Evolutionary conservation across 768 basidiomycete genomes (phyloP).

Genomic region (Suillus decipiens): DNA sequence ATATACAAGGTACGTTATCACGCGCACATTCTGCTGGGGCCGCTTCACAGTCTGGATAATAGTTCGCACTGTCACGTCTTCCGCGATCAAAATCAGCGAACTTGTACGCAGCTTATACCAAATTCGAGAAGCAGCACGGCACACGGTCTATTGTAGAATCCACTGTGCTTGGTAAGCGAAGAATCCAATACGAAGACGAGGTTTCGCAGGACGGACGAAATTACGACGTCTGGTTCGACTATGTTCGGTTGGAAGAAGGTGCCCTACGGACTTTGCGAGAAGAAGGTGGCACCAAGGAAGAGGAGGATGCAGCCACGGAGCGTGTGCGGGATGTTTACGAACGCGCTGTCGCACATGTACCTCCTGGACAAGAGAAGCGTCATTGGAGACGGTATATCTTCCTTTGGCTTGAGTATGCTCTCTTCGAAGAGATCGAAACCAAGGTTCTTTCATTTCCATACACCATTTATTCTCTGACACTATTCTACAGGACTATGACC

Average conservation of each 20-base stretch:
- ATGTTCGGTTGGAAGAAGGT: slow-evolving; percentile 89
- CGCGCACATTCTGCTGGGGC: neutral
- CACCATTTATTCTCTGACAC: slow-evolving; percentile 1
- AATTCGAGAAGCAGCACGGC: slow-evolving; percentile 98
- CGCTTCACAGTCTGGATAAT: slow-evolving; percentile 8
- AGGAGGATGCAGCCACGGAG: slow-evolving; percentile 58
- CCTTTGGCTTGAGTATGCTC: slow-evolving; percentile 92
- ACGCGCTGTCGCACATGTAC: slow-evolving; percentile 92
- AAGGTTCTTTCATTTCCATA: slow-evolving; percentile 53
- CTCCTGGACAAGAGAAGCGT: slow-evolving; percentile 90
- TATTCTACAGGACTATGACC: slow-evolving; percentile 66
- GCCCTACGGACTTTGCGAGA: slow-evolving; percentile 75
- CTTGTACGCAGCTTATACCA: slow-evolving; percentile 91
- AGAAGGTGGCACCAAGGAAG: slow-evolving; percentile 72
- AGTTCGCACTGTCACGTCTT: slow-evolving; percentile 95
- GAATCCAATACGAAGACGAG: slow-evolving; percentile 99
- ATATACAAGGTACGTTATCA: slow-evolving; percentile 85
- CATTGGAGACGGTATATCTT: slow-evolving; percentile 91
- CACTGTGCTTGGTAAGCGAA: slow-evolving; percentile 95
- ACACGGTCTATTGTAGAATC: slow-evolving; percentile 84
- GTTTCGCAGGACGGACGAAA: slow-evolving; percentile 87
- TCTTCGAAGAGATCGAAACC: slow-evolving; percentile 95
- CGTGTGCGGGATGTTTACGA: slow-evolving; percentile 95
- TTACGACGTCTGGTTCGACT: slow-evolving; percentile 99
- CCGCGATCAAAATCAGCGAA: slow-evolving; percentile 88